Evolutionary conservation across 305 asterid species (phyloP), one percentile per base, ranked within the genome.

Genomic region (Fraxinus floribunda): DNA sequence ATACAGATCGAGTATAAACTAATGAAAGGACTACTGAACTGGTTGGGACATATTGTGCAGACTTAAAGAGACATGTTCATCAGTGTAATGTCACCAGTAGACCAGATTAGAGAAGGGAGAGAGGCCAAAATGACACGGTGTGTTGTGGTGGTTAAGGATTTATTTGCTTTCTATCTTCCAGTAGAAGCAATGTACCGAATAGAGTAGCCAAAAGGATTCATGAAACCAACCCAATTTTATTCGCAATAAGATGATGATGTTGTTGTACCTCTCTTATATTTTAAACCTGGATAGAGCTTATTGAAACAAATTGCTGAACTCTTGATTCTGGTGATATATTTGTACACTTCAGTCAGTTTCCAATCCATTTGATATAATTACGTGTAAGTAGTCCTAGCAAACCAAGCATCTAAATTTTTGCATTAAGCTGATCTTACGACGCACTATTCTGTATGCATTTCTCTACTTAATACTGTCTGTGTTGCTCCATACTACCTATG

Each of bases 371-470:
- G 79, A 34, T 71, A 71, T 52, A 10, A 44, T 77, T 77, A 18
- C 46, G 3, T 44, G 79, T 55, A 26, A n/a, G 36, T 76, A 76
- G 79, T 57, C 39, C 80, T 62, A 52, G 80, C 71, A 30, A 30
- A 10, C 24, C 39, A 71, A 71, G 46, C 60, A 38, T 77, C 64
- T 46, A 35, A 52, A 52, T 73, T 20, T 55, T 78, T 78, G 57
- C 78, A 8, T 60, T 76, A 7, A 18, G 15, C 41, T 29, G 44
- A 34, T 30, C 46, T 32, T 71, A 34, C 11, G 20, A 60, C 22
- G 5, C 79, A 8, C 18, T 46, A 29, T 15, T 75, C 66, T 49
- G 44, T 57, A 49, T 70, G 44, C 24, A 30, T 36, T 75, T 76
- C 26, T 68, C 22, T 46, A 24, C 73, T 46, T 72, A 55, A 34